Conservation (phyloP, 2,329 filamentous ascomycete genomes). For the Fusarium tricinctum region DNA sequence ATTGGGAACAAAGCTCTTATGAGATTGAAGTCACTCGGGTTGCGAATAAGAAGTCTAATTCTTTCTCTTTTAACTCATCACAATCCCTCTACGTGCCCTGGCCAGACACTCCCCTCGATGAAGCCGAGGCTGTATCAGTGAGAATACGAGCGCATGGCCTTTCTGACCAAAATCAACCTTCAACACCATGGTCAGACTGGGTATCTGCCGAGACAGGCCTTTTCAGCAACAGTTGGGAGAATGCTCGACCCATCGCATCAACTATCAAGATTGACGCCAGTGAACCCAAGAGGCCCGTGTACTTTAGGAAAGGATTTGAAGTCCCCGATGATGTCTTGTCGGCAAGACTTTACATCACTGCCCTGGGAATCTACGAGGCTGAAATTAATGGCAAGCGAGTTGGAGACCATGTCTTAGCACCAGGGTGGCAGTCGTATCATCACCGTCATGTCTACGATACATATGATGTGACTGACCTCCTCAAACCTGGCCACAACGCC, state of each 20-base stretch:
- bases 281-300: slow-evolving; percentile 50
- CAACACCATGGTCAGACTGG: slow-evolving; percentile 49
- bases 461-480: slow-evolving; percentile 62
- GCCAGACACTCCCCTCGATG: slow-evolving; percentile 55
- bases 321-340: slow-evolving; percentile 44
- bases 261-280: slow-evolving; percentile 49
- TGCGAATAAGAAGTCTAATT: slow-evolving; percentile 4
- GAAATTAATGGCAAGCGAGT: slow-evolving; percentile 60
- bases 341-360: slow-evolving; percentile 63
- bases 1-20: slow-evolving; percentile 62
- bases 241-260: slow-evolving; percentile 50
- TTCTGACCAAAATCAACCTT: slow-evolving; percentile 14
- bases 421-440: slow-evolving; percentile 67
- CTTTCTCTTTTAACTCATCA: slow-evolving; percentile 52
- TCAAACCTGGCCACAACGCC: slow-evolving; percentile 56
- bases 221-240: slow-evolving; percentile 51
- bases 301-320: slow-evolving; percentile 55
- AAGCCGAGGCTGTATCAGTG: slow-evolving; percentile 52
- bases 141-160: slow-evolving; percentile 54
- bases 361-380: slow-evolving; percentile 61
- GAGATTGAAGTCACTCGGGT: slow-evolving; percentile 58
- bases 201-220: slow-evolving; percentile 55
- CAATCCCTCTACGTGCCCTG: slow-evolving; percentile 61
- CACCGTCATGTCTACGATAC: slow-evolving; percentile 66
- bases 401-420: slow-evolving; percentile 58